Evolutionary conservation across 148 eudicot species (phyloP).

Genomic region (Nyssa sinensis): DNA sequence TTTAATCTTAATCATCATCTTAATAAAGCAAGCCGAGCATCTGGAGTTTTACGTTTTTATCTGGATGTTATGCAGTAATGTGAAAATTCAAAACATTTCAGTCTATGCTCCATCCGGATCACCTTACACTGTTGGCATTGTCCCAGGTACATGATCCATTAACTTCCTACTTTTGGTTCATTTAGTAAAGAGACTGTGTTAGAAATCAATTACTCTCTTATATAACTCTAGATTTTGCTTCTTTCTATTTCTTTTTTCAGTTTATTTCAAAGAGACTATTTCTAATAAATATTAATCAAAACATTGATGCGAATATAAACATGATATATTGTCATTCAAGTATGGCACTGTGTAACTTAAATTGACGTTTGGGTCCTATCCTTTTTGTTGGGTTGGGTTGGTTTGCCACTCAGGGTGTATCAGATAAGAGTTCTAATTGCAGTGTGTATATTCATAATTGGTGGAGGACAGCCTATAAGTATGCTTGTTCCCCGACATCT

Average conservation of each 20-base stretch:
- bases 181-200: background rate
- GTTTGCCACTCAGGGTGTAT: background rate
- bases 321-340: background rate
- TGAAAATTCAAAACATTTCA: constrained; percentile 48
- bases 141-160: constrained; percentile 39
- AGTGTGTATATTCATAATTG: too few species aligned
- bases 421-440: background rate
- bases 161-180: background rate
- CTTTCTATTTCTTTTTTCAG: background rate
- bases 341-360: background rate
- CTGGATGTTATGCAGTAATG: constrained; percentile 37
- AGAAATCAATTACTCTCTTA: background rate
- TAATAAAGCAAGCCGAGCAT: background rate
- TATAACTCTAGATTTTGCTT: background rate
- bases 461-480: background rate
- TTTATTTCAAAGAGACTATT: background rate
- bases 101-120: constrained; percentile 46
- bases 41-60: background rate
- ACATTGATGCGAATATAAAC: background rate
- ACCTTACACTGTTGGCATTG: constrained; percentile 52
- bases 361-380: background rate
- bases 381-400: background rate
- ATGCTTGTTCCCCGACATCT: background rate
- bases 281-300: too few species aligned
- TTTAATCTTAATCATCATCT: background rate